Conservation (phyloP, 2,329 filamentous ascomycete genomes). For the Pseudocercospora pini-densiflorae region DNA sequence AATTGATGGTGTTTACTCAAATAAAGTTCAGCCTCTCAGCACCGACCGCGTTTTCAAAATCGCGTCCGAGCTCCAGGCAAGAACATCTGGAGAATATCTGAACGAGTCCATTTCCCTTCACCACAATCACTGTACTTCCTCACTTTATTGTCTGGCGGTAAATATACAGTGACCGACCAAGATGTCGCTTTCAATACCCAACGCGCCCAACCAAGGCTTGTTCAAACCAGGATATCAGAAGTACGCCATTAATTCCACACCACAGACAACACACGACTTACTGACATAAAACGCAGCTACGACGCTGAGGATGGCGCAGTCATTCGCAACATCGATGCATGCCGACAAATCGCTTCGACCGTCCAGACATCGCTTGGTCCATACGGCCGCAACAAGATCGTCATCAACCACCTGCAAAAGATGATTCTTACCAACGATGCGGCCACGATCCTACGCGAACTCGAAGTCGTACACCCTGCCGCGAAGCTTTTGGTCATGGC, state of each 20-base stretch:
- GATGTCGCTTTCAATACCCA: constrained; percentile 97
- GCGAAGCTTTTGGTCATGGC: constrained; percentile 99
- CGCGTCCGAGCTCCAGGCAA: not conserved
- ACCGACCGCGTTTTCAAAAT: not conserved
- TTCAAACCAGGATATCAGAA: constrained; percentile 98
- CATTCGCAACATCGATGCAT: constrained; percentile 97
- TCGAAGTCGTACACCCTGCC: constrained; percentile 97
- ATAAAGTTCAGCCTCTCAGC: not conserved
- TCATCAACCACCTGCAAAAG: constrained; percentile 99
- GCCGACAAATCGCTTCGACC: constrained; percentile 90
- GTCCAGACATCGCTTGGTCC: constrained; percentile 97
- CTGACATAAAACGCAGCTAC: constrained; percentile 69
- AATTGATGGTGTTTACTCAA: not conserved
- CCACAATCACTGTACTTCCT: not conserved
- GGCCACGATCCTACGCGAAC: constrained; percentile 93
- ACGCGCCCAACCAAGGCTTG: constrained; percentile 86
- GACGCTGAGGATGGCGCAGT: constrained; percentile 99
- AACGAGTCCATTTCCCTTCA: not conserved
- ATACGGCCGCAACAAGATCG: constrained; percentile 98
- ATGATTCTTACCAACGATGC: constrained; percentile 99
- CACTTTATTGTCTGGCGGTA: not conserved
- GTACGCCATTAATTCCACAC: constrained; percentile 57
- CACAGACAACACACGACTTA: constrained; percentile 28
- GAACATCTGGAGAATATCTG: not conserved
- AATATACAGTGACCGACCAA: not conserved